Evolutionary conservation across 2,329 filamentous ascomycete species (phyloP), one percentile per base, ranked within the genome.

Genomic region (Botrytis pseudocinerea): DNA sequence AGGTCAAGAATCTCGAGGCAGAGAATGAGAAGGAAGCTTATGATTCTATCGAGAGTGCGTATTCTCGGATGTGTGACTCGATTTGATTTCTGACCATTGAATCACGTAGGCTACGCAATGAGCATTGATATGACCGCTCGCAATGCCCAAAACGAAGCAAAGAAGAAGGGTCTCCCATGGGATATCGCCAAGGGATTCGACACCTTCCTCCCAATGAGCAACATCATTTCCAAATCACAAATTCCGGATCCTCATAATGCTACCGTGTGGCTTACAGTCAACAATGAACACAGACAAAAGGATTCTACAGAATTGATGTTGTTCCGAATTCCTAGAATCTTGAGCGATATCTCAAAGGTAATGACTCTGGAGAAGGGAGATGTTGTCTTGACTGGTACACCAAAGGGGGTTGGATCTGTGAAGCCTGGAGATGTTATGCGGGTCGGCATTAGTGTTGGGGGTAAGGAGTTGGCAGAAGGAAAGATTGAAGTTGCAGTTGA

Each of bases 91-190:
- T 44, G n/a, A 71, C 73, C n/a, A 73, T 71, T 76, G 63, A 76
- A 74, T 38, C 68, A 64, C 73, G 73, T 74, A 94, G 93, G 90
- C 79, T 99, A 98, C 83, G 89, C 95, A 77, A 87, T 98, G 64
- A 91, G 93, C 78, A 98, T 99, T 80, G 96, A 99, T 84, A 97
- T 99, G 93, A 99, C 96, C 16, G 96, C 93, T 0, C 92, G 96
- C 77, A 98, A 98, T 83, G 89, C 93, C 10, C 96, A 99, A 84
- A 93, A 97, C 79, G 94, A 98, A 85, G 95, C 95, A 77, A 99
- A 98, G 89, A 94, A 92, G 84, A 97, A 96, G 86, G 94, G 96
- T 51, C 90, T 98, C 25, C 96, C 96, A 12, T 99, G 96, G 96
- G 90, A 91, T 79, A 98, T 98, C 77, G 92, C 93, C 78, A 99